A percentile compares a stretch with the other conserved stretches of the same genome.
phyloP scores from a whole-genome alignment of 176 grass and related monocot genomes.

The Hsuehochloa calcarea region DNA sequence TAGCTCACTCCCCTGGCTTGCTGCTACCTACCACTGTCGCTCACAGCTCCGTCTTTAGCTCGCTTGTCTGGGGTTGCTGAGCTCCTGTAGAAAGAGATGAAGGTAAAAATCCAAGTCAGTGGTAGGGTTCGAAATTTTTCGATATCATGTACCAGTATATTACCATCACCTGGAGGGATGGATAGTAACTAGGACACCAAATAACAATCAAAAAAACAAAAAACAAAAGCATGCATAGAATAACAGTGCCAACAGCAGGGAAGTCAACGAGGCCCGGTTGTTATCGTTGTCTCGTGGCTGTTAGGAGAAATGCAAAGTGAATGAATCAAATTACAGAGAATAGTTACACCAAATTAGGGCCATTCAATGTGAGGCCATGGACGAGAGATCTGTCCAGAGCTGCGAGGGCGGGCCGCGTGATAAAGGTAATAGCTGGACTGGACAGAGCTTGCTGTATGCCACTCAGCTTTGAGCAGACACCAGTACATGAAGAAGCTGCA shows the following conservation, averaged over 20 bases:
- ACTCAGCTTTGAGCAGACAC: conserved; percentile 43
- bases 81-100: conserved; percentile 29
- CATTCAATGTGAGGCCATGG: conserved; percentile 17
- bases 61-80: conserved; percentile 35
- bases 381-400: conserved; percentile 26
- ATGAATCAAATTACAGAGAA: background rate
- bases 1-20: conserved; percentile 16
- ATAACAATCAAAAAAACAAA: background rate
- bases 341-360: background rate
- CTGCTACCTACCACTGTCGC: conserved; percentile 4
- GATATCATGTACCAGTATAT: background rate
- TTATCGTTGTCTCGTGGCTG: background rate
- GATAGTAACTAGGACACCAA: background rate
- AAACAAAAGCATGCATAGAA: background rate
- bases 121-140: background rate
- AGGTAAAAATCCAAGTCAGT: background rate
- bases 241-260: background rate
- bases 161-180: background rate
- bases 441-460: conserved; percentile 49
- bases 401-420: background rate
- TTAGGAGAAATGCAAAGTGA: background rate
- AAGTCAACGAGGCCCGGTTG: background rate
- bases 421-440: conserved; percentile 31
- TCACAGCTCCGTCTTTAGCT: conserved; percentile 63
- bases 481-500: conserved; percentile 52